Evolutionary conservation across 306 rosid species (phyloP).

Genomic region (Inga laurina): DNA sequence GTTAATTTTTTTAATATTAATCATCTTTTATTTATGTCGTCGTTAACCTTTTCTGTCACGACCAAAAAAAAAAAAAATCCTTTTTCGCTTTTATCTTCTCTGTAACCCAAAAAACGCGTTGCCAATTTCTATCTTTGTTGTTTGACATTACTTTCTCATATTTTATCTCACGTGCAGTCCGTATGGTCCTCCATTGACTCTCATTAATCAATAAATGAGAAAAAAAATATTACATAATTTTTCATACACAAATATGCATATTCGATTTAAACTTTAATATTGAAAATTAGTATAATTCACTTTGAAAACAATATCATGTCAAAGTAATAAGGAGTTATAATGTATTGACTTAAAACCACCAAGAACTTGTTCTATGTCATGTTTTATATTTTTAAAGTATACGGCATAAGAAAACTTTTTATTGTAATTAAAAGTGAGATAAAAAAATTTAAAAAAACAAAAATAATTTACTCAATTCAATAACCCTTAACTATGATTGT

Average conservation of each 20-base stretch:
- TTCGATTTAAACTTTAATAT: background rate
- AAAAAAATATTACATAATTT: background rate
- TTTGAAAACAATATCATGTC: background rate
- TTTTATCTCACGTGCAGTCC: slow-evolving; percentile 40
- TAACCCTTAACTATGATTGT: background rate
- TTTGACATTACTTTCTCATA: slow-evolving; percentile 20
- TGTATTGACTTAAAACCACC: background rate
- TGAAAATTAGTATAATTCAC: too few relatives aligned
- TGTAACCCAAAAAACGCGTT: slow-evolving; percentile 42
- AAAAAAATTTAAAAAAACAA: too few relatives aligned
- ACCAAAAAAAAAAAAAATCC: background rate
- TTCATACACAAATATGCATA: background rate
- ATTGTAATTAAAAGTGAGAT: too few relatives aligned
- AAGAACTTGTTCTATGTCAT: background rate
- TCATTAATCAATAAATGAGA: background rate
- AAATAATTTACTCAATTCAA: too few relatives aligned
- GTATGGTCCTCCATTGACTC: slow-evolving; percentile 1
- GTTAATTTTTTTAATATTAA: background rate
- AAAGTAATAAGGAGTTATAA: background rate
- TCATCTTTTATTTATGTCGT: background rate
- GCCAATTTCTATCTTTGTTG: slow-evolving; percentile 9
- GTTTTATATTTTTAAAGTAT: background rate
- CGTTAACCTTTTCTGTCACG: background rate
- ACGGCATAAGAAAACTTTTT: background rate
- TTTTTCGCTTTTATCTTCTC: slow-evolving; percentile 6